A percentile compares a stretch with the other conserved stretches of the same genome.
Evolutionary conservation across 1,139 yeast species (phyloP).

Genomic region (Torulaspora globosa): DNA sequence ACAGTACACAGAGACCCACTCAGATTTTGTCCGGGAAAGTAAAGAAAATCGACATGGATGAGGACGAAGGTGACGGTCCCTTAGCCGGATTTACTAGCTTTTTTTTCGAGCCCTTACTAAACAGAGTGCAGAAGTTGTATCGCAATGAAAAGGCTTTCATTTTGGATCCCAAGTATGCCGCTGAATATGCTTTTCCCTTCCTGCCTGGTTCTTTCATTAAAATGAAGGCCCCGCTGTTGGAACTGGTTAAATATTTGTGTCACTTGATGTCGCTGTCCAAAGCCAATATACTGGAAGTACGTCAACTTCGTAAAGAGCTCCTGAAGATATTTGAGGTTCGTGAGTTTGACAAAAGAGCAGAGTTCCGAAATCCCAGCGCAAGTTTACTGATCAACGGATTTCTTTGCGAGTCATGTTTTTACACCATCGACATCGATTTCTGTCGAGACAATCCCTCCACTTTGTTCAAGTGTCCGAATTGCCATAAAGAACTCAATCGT

Average conservation of each 20-base stretch:
- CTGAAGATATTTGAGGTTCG: conserved; percentile 69
- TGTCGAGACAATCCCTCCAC: conserved; percentile 57
- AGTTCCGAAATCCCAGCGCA: conserved; percentile 72
- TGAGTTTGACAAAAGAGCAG: conserved; percentile 77
- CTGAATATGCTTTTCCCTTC: conserved; percentile 66
- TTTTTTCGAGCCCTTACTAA: conserved; percentile 61
- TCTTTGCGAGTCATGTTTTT: conserved; percentile 76
- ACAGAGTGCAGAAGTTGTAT: conserved; percentile 61
- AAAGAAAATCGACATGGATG: conserved; percentile 31
- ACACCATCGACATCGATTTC: conserved; percentile 70
- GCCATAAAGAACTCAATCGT: conserved; percentile 61
- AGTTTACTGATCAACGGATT: conserved; percentile 63
- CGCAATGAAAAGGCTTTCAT: conserved; percentile 70
- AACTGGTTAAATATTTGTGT: conserved; percentile 69
- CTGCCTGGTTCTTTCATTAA: conserved; percentile 65
- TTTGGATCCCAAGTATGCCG: conserved; percentile 58
- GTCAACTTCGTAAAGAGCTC: conserved; percentile 71
- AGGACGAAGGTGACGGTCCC: conserved; percentile 40
- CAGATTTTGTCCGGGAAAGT: conserved; percentile 58
- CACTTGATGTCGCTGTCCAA: conserved; percentile 68
- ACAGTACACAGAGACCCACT: conserved; percentile 57
- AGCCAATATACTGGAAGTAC: conserved; percentile 63
- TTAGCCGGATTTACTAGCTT: conserved; percentile 41
- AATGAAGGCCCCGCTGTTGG: conserved; percentile 70
- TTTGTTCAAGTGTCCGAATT: conserved; percentile 67